Evolutionary conservation across 2,329 filamentous ascomycete genomes (phyloP), one percentile per base, ranked within the genome.

Genomic region (Epichloe baconii): DNA sequence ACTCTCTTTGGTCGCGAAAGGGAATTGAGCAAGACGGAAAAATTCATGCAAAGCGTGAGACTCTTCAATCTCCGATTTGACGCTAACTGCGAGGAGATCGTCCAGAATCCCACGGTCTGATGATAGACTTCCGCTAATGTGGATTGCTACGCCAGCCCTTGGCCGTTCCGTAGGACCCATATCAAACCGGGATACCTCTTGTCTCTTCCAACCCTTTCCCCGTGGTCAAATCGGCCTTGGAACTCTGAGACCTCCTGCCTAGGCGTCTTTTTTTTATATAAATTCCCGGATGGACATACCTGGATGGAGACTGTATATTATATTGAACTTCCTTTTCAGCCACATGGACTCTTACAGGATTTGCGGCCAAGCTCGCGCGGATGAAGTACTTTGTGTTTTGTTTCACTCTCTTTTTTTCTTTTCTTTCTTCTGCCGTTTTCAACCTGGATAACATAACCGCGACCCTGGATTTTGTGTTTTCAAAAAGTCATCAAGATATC

Each of bases 1-100:
- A 90, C 88, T 49, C 87, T 98, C 60, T 97, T 97, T 61, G 91
- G 90, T 57, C 83, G 86, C 56, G 91, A 97, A 64, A 80, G 89
- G 56, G 87, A 96, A 71, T 76, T 96, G 51, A 83, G 90, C 66
- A 83, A 83, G 68, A 96, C 91, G 2, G 88, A 96, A 74, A 87
- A 86, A 68, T 81, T 96, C 69, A 97, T 97, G 88, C 82, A 86
- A 57, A 83, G 82, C 56, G 83, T 95, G 63, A 80, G 87, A 47
- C 76, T 90, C 37, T 98, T 91, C 88, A 89, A 86, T 67, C 81
- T 94, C 70, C 85, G 91, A 45, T 98, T 96, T 68, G 89, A 96
- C 63, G 88, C 87, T 67, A 96, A 97, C 75, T 95, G 89, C 71
- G 88, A 95, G 62, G 86, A 91, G 31, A 91, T 97, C 59, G 74